phyloP scores from a whole-genome alignment of 2,329 filamentous ascomycete species.

The Botrytis hyacinthi region DNA sequence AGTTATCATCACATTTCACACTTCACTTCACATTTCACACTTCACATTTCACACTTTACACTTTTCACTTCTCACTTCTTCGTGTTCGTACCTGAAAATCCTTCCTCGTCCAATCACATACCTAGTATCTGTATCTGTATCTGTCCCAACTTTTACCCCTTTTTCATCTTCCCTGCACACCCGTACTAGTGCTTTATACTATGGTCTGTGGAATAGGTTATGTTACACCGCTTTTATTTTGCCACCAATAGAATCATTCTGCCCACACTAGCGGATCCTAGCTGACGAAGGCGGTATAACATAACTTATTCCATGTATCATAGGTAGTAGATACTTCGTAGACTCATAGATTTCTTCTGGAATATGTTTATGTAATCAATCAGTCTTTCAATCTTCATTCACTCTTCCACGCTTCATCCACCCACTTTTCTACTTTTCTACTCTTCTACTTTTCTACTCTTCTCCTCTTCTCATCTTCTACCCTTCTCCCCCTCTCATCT shows the following conservation, averaged over 20 bases:
- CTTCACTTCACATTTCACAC: neutral
- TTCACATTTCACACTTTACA: neutral
- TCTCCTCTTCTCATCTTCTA: too few relatives aligned
- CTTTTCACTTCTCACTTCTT: neutral
- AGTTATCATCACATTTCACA: neutral
- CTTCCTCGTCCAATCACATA: neutral
- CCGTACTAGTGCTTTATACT: neutral
- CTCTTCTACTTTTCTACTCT: too few relatives aligned
- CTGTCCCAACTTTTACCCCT: neutral
- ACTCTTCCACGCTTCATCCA: too few relatives aligned
- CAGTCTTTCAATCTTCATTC: neutral
- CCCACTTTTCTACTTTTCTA: too few relatives aligned
- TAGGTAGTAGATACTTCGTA: too few relatives aligned
- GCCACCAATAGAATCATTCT: too few relatives aligned
- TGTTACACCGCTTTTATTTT: too few relatives aligned
- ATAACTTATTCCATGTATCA: too few relatives aligned
- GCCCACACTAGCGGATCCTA: too few relatives aligned
- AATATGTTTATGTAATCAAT: neutral
- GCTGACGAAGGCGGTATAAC: too few relatives aligned
- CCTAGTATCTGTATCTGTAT: neutral
- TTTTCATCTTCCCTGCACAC: neutral
- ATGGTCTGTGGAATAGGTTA: too few relatives aligned
- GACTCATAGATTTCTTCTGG: slow-evolving; percentile 1
- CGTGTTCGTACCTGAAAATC: slow-evolving; percentile 10
- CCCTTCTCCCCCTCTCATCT: too few relatives aligned